phyloP scores from a whole-genome alignment of 106 monocot species.

The Allium sativum region DNA sequence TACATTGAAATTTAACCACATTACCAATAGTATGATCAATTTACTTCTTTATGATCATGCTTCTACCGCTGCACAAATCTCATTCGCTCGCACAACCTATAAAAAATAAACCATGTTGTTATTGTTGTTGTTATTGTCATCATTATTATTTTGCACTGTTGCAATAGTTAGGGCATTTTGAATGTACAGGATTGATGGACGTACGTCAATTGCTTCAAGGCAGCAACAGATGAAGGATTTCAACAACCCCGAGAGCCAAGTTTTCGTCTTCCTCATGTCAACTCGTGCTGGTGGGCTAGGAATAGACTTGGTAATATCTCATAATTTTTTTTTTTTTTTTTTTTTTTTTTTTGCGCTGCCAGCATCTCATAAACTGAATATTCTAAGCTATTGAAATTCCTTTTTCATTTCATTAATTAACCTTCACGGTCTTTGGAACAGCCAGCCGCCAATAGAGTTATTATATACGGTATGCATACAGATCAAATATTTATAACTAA shows the following conservation, averaged over 20 bases:
- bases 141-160: no score
- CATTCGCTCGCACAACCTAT: no score
- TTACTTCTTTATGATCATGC: no score
- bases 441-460: slow-evolving; percentile 49
- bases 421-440: slow-evolving; percentile 4
- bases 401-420: slow-evolving; percentile 3
- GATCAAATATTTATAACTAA: no score
- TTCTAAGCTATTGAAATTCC: not conserved
- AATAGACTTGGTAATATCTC: slow-evolving; percentile 34
- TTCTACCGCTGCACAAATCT: no score
- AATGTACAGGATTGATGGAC: slow-evolving; percentile 44
- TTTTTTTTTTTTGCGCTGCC: no score
- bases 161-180: not conserved
- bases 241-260: slow-evolving; percentile 25
- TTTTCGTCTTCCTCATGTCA: slow-evolving; percentile 49
- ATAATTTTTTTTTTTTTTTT: no score
- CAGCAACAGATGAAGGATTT: slow-evolving; percentile 46
- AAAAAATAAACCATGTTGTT: no score
- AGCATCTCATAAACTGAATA: no score
- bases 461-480: slow-evolving; percentile 36
- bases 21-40: no score
- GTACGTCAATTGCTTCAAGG: slow-evolving; percentile 19
- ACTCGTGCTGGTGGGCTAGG: slow-evolving; percentile 58
- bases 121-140: no score
- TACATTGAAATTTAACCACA: no score